Percentiles rank a stretch among this genome's conserved stretches.
These are phyloP conservation scores for Endocarpon pusillum DNA, from an alignment of 495 filamentous ascomycete genomes.

Conservation along the genomic window DNA sequence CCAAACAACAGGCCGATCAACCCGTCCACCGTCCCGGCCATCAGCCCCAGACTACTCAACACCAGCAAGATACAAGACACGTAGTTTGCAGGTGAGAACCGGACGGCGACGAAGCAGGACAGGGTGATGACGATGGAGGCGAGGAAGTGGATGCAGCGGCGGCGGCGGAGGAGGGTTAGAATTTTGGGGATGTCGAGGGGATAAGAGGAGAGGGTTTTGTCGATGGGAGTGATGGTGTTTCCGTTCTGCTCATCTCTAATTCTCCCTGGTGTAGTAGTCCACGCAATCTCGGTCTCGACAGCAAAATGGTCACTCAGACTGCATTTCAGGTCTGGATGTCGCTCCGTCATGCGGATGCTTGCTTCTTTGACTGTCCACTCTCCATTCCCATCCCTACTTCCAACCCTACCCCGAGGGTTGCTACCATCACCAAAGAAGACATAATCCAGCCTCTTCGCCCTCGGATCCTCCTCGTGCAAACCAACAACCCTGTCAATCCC, in stretches of 20 bases:
- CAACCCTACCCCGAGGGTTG: conserved; percentile 9
- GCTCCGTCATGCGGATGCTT: conserved; percentile 61
- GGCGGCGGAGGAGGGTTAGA: conserved; percentile 50
- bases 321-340: conserved; percentile 66
- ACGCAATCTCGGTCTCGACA: conserved; percentile 38
- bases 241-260: neutral
- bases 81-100: conserved; percentile 58
- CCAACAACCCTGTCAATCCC: conserved; percentile 39
- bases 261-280: neutral
- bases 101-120: conserved; percentile 61
- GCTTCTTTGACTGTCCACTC: conserved; percentile 50
- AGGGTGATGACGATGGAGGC: conserved; percentile 45
- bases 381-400: conserved; percentile 9
- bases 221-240: neutral
- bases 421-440: conserved; percentile 52
- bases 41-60: conserved; percentile 56
- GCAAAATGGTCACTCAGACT: conserved; percentile 90
- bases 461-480: conserved; percentile 43
- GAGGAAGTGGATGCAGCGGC: conserved; percentile 56
- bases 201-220: neutral
- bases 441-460: conserved; percentile 84
- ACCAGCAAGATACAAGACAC: conserved; percentile 69
- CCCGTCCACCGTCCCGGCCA: conserved; percentile 62
- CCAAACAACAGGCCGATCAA: conserved; percentile 78
- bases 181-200: conserved; percentile 47